phyloP scores from a whole-genome alignment of 768 basidiomycete genomes.

The Phaeotremella skinneri region DNA sequence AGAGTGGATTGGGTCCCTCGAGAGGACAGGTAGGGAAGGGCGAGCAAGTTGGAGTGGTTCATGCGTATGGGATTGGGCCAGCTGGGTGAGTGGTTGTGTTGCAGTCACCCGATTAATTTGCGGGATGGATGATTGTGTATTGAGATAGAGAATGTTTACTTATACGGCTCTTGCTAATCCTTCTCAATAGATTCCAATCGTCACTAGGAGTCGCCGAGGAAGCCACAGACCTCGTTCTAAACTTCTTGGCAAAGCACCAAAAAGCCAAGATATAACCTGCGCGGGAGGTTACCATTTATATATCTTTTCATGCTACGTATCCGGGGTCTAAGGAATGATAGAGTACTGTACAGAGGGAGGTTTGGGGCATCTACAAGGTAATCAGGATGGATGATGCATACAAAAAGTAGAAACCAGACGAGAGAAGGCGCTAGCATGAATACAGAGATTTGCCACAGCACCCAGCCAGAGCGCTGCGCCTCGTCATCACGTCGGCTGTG shows the following conservation, averaged over 20 bases:
- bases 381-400: too few species aligned
- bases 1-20: slow-evolving; percentile 21
- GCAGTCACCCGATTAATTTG: background rate
- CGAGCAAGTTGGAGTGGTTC: slow-evolving; percentile 53
- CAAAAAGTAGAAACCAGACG: too few species aligned
- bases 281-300: too few species aligned
- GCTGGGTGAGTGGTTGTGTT: slow-evolving; percentile 20
- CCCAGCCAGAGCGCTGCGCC: slow-evolving; percentile 1
- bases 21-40: slow-evolving; percentile 30
- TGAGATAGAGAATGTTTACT: slow-evolving; percentile 56
- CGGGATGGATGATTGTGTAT: slow-evolving; percentile 7
- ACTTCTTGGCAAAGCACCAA: background rate
- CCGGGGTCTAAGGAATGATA: too few species aligned
- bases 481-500: slow-evolving; percentile 2
- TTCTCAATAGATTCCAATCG: slow-evolving; percentile 36
- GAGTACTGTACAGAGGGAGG: too few species aligned
- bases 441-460: slow-evolving; percentile 6
- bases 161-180: slow-evolving; percentile 59
- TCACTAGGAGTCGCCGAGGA: slow-evolving; percentile 44
- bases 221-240: slow-evolving; percentile 23
- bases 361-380: too few species aligned
- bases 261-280: background rate
- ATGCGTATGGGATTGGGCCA: slow-evolving; percentile 61
- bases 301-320: too few species aligned
- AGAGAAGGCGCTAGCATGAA: too few species aligned